Percentiles rank a stretch among this genome's conserved stretches.
Evolutionary conservation across 768 basidiomycete species (phyloP).

Genomic region (Phaeolepiota aurea): DNA sequence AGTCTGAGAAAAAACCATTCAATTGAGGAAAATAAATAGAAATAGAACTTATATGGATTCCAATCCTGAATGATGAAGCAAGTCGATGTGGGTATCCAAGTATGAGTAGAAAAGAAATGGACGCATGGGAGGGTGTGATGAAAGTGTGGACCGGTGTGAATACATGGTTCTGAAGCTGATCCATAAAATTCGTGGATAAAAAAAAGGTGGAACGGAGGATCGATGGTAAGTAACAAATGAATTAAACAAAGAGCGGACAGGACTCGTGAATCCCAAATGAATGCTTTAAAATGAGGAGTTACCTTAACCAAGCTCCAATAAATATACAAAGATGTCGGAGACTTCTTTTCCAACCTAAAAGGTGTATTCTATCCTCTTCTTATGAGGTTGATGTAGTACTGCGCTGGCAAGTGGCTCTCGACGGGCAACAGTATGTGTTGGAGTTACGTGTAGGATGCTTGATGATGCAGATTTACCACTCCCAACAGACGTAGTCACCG

Average conservation of each 20-base stretch:
- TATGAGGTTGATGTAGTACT: not conserved
- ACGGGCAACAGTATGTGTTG: slow-evolving; percentile 48
- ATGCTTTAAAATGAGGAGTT: not conserved
- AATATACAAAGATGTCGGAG: not conserved
- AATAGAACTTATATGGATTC: too few relatives aligned
- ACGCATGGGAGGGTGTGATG: not conserved
- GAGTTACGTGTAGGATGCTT: slow-evolving; percentile 38
- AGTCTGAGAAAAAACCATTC: too few relatives aligned
- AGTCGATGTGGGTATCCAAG: not conserved
- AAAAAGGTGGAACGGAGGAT: not conserved
- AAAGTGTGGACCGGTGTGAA: not conserved
- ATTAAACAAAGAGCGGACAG: slow-evolving; percentile 2
- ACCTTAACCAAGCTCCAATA: not conserved
- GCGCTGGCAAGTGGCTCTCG: not conserved
- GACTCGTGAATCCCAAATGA: not conserved
- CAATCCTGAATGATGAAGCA: too few relatives aligned
- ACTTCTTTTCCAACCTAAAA: not conserved
- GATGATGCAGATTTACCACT: slow-evolving; percentile 14
- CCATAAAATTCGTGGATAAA: not conserved
- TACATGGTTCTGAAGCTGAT: not conserved
- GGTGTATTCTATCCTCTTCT: not conserved
- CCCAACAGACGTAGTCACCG: slow-evolving; percentile 9
- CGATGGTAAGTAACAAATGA: slow-evolving; percentile 4
- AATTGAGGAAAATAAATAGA: too few relatives aligned
- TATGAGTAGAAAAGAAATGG: not conserved